Evolutionary conservation across 768 basidiomycete genomes (phyloP), one percentile per base, ranked within the genome.

Genomic region (Suillus brevipes): DNA sequence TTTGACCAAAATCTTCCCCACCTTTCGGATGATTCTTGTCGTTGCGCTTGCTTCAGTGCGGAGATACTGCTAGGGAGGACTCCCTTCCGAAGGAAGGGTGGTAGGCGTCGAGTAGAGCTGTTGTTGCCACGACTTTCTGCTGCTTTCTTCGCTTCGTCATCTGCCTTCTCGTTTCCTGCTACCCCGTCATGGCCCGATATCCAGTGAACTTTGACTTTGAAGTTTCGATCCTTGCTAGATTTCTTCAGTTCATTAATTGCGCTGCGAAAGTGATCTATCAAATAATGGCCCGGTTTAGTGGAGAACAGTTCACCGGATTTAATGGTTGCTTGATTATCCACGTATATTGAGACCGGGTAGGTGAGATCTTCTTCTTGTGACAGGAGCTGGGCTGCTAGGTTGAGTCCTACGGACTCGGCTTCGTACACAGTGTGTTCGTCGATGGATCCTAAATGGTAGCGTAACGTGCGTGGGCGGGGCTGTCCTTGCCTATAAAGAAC

Each of bases 81-180:
- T 2, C 62, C 62, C 5, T 34, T 53, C 0, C 36, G 0, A 4
- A 64, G 37, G n/a, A 42, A 65, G 1, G 47, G 18, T 0, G 64
- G 49, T 3, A 65, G 40, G 1, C 28, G n/a, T 0, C 20, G 6
- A 3, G 3, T 60, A 0, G 49, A 4, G 1, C 64, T 64, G 6
- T 31, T 60, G 1, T 49, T 16, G 6, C 40, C 3, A 4, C 2
- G 40, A 2, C 7, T 34, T 2, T 6, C 34, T 4, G 68, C 71
- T 13, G 72, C 72, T 6, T 37, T 42, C 56, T 73, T 74, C 1
- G 74, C 74, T 45, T 72, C 63, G 3, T 42, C 28, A 47, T 73
- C 74, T 16, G 72, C 74, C 16, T 25, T 10, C 36, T 72, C 68
- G 37, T 73, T 72, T 0, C 72, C 72, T 10, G 62, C 66, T 6